Conservation (phyloP, 2,329 filamentous ascomycete species). For the Fusarium mundagurra region DNA sequence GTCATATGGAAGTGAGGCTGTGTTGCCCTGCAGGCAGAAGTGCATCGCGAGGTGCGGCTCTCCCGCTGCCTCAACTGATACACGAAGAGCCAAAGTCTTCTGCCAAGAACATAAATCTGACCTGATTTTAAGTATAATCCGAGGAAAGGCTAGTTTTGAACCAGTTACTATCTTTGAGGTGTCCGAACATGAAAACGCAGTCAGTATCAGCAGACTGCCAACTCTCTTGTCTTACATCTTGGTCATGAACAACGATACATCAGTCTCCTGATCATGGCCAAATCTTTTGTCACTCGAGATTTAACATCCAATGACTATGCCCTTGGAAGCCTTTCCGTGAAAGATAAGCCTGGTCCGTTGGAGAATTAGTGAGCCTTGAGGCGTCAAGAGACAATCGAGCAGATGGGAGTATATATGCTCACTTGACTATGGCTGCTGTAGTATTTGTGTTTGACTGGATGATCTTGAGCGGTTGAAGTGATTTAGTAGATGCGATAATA, state of each 20-base stretch:
- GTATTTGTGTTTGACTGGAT: background rate
- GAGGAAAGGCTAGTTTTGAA: accelerated
- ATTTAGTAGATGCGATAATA: background rate
- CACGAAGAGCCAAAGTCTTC: background rate
- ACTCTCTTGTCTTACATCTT: background rate
- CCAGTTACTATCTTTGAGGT: background rate
- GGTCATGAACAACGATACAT: background rate
- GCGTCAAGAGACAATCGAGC: background rate
- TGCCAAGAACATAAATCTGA: background rate
- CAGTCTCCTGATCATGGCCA: background rate
- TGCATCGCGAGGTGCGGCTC: background rate
- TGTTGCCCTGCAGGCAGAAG: background rate
- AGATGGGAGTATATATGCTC: background rate
- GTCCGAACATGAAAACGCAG: background rate
- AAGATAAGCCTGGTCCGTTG: background rate
- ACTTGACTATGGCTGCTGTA: background rate
- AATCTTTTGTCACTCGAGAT: background rate
- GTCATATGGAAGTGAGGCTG: too few relatives aligned
- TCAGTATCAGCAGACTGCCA: background rate
- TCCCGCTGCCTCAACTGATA: background rate
- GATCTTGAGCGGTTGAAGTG: background rate
- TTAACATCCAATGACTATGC: background rate
- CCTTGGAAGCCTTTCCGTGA: background rate
- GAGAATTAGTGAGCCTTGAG: background rate
- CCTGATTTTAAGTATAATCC: accelerated